Evolutionary conservation across 331 rosid genomes (phyloP), one percentile per base, ranked within the genome.

Genomic region (Phaseolus coccineus): DNA sequence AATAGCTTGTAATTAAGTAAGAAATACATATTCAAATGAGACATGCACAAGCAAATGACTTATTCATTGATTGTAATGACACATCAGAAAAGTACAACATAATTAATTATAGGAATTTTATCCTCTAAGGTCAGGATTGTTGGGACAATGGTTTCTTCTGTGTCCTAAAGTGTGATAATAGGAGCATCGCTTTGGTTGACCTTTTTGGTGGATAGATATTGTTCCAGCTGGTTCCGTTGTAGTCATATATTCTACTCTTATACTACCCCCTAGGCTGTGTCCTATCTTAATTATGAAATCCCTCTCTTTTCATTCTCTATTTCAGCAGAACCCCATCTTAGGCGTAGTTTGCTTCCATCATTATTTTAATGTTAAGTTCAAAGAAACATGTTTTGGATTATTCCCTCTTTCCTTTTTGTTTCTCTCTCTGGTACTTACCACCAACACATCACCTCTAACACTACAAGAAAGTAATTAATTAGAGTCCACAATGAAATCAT

Each of bases 371-470:
- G 71, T 27, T 71, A 13, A 39, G 59, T 48, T 56, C 30, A 27
- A 73, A 15, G 50, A 63, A 15, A 58, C 14, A 9, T 73, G 81
- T 80, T 81, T 86, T 83, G 81, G 82, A 76, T 81, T 72, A 78
- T 82, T 80, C 63, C 71, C 67, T 73, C 74, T 73, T 37, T 67
- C 44, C 56, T n/a, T 27, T 3, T 33, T 27, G n/a, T 2, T 24
- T 56, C 3, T 56, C 58, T 24, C 24, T 33, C 57, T 13, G 3
- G 53, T 33, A 13, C 10, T 16, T 42, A 42, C 47, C 3, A 42
- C 12, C 12, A 8, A 9, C 47, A 10, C 47, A 42, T 5, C 47
- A 42, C 47, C 47, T 42, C 12, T 2, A 42, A 42, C 83, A 16
- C 77, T 82, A 0, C 27, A 19, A 53, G 10, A 91, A 87, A 80